phyloP scores from a whole-genome alignment of 768 basidiomycete species.

The Favolaschia claudopus region DNA sequence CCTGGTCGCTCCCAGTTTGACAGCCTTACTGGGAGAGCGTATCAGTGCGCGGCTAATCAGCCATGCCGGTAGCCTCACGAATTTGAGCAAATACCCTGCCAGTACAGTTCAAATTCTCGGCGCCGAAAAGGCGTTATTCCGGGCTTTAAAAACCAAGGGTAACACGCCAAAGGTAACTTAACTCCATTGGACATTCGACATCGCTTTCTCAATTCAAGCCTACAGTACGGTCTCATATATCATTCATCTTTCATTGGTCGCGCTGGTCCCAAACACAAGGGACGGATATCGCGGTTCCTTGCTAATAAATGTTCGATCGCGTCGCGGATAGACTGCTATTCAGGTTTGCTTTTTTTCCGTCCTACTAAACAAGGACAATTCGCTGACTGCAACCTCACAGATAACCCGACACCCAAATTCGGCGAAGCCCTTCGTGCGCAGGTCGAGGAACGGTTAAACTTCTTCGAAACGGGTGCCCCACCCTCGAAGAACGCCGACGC shows the following conservation, averaged over 20 bases:
- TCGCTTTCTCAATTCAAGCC: neutral
- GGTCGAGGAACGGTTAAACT: conserved; percentile 93
- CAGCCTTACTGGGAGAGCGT: conserved; percentile 89
- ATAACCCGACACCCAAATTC: conserved; percentile 88
- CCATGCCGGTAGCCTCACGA: conserved; percentile 96
- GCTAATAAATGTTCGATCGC: conserved; percentile 99
- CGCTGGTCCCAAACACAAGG: conserved; percentile 93
- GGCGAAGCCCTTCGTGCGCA: conserved; percentile 93
- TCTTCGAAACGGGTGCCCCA: conserved; percentile 92
- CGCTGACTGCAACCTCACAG: conserved; percentile 47
- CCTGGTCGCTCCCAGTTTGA: conserved; percentile 91
- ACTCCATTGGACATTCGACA: neutral
- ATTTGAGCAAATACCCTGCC: conserved; percentile 97
- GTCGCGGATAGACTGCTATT: conserved; percentile 94
- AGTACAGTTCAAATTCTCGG: conserved; percentile 98
- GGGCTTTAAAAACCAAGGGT: conserved; percentile 97
- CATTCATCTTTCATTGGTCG: conserved; percentile 97
- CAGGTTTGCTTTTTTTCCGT: conserved; percentile 56
- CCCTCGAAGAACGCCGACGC: conserved; percentile 92
- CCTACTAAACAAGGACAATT: neutral
- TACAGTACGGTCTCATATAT: conserved; percentile 94
- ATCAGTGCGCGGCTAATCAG: conserved; percentile 93
- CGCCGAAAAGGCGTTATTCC: conserved; percentile 97
- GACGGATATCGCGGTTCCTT: conserved; percentile 97
- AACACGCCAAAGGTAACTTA: conserved; percentile 90